These are phyloP conservation scores for Epichloe scottii DNA, from an alignment of 2,329 filamentous ascomycete genomes.

Conservation along the genomic window DNA sequence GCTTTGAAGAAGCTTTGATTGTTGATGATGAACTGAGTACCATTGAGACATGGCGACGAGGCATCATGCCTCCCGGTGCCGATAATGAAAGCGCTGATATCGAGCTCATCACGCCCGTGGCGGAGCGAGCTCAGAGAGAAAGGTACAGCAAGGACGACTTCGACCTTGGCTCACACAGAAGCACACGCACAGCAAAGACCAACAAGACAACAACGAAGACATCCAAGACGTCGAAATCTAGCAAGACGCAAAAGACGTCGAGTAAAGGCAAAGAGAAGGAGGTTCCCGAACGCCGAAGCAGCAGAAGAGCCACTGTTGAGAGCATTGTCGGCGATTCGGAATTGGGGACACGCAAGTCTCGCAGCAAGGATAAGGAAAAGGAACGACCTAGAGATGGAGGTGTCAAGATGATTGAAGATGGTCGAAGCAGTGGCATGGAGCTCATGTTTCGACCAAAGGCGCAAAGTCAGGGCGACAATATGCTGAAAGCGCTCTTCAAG, in stretches of 20 bases:
- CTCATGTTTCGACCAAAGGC: slow-evolving; percentile 33
- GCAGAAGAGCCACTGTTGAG: slow-evolving; percentile 9
- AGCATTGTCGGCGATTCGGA: slow-evolving; percentile 21
- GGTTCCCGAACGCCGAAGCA: neutral
- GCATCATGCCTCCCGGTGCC: slow-evolving; percentile 32
- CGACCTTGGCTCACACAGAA: slow-evolving; percentile 24
- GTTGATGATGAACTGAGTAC: slow-evolving; percentile 44
- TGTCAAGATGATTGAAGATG: slow-evolving; percentile 25
- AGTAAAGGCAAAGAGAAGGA: slow-evolving; percentile 11
- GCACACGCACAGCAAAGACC: slow-evolving; percentile 19
- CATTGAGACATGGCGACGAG: slow-evolving; percentile 47
- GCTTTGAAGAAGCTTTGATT: slow-evolving; percentile 43
- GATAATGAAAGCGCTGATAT: slow-evolving; percentile 37
- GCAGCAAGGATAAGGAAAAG: slow-evolving; percentile 18
- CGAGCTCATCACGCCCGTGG: slow-evolving; percentile 45
- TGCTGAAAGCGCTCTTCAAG: slow-evolving; percentile 48
- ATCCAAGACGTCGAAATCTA: slow-evolving; percentile 12
- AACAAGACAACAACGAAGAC: slow-evolving; percentile 15
- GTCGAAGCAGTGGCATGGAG: slow-evolving; percentile 22
- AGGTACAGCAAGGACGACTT: slow-evolving; percentile 25
- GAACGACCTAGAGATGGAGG: slow-evolving; percentile 6
- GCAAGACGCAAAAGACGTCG: slow-evolving; percentile 9
- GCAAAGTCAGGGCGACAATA: slow-evolving; percentile 33
- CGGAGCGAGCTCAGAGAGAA: slow-evolving; percentile 32
- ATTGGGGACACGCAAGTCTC: slow-evolving; percentile 19